Conservation (phyloP, 805 yeast genomes). For the Priceomyces melissophilus region DNA sequence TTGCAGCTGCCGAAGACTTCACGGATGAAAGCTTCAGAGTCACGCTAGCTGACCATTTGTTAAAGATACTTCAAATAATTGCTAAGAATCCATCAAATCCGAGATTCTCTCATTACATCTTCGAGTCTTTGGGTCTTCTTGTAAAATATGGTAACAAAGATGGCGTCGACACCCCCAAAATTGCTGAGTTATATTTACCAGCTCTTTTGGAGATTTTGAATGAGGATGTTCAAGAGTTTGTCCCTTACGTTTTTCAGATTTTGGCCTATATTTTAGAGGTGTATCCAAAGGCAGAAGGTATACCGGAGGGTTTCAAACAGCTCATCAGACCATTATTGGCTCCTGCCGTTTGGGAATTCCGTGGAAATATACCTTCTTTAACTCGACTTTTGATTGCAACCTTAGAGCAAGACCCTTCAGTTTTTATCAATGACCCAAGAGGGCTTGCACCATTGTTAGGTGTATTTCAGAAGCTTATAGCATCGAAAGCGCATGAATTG, state of each 20-base stretch:
- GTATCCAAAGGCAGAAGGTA: conserved; percentile 42
- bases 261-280: conserved; percentile 72
- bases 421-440: conserved; percentile 31
- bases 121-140: conserved; percentile 81
- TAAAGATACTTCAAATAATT: conserved; percentile 66
- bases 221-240: conserved; percentile 88
- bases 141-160: conserved; percentile 48
- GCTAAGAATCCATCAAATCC: conserved; percentile 95
- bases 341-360: conserved; percentile 90
- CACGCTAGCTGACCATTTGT: conserved; percentile 58
- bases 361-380: conserved; percentile 92
- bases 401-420: conserved; percentile 43
- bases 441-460: conserved; percentile 79
- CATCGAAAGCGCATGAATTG: conserved; percentile 77
- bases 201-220: conserved; percentile 63
- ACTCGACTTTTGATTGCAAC: conserved; percentile 75
- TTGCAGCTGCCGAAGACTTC: conserved; percentile 67
- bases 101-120: conserved; percentile 82
- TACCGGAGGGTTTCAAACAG: conserved; percentile 65
- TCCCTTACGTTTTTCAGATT: conserved; percentile 91
- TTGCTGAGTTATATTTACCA: conserved; percentile 60
- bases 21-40: conserved; percentile 41
- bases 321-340: conserved; percentile 79
- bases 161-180: conserved; percentile 15
- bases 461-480: conserved; percentile 89